These are phyloP conservation scores for Suillus clintonianus DNA, from an alignment of 768 basidiomycete species.

Conservation along the genomic window DNA sequence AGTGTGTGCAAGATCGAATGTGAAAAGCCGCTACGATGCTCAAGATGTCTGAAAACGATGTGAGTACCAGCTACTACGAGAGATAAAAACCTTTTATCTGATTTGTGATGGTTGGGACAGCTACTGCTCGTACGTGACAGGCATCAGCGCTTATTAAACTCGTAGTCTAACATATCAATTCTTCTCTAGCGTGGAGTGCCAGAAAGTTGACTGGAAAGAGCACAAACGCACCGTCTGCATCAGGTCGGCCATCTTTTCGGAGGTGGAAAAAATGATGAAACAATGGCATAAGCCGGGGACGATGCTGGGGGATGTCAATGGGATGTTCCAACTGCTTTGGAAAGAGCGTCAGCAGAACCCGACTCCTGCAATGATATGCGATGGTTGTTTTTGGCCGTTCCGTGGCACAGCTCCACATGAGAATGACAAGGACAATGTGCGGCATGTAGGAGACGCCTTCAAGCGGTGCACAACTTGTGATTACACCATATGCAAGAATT, in stretches of 20 bases:
- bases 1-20: constrained; percentile 18
- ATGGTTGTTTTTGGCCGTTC: neutral
- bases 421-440: neutral
- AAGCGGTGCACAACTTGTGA: neutral
- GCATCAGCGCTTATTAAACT: neutral
- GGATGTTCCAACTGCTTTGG: neutral
- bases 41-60: constrained; percentile 20
- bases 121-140: neutral
- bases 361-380: neutral
- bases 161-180: neutral
- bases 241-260: constrained; percentile 15
- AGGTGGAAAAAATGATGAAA: constrained; percentile 17
- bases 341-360: neutral
- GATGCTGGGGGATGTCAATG: neutral
- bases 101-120: neutral
- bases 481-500: neutral
- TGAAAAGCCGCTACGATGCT: constrained; percentile 16
- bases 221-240: constrained; percentile 22
- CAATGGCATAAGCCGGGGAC: constrained; percentile 8
- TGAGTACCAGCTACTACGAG: constrained; percentile 1
- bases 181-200: constrained; percentile 11
- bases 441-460: neutral
- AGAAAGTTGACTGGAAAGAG: constrained; percentile 21
- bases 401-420: neutral
- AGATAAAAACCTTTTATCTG: neutral